Evolutionary conservation across 108 stramenopile species (phyloP).

Genomic region (Fragilaria crotonensis): DNA sequence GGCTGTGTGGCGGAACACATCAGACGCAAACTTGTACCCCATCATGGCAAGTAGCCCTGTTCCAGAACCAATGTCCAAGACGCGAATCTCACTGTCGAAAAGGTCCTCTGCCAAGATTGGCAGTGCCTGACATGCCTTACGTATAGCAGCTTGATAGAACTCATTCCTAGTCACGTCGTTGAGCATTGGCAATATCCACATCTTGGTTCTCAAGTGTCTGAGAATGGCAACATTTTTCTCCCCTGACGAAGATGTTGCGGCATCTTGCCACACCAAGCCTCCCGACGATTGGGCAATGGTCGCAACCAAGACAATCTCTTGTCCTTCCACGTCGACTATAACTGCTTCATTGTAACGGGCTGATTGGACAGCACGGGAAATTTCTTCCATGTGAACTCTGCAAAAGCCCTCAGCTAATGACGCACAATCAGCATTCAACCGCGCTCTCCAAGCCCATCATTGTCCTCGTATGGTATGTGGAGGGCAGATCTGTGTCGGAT

Average conservation of each 20-base stretch:
- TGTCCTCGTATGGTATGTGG: too few species aligned
- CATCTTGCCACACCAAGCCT: slow-evolving; percentile 60
- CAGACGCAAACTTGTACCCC: slow-evolving; percentile 28
- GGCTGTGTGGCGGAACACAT: neutral
- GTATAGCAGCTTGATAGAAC: slow-evolving; percentile 54
- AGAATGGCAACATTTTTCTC: slow-evolving; percentile 4
- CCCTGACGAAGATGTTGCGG: slow-evolving; percentile 1
- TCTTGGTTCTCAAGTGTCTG: slow-evolving; percentile 65
- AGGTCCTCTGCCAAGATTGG: neutral
- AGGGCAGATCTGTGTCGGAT: too few species aligned
- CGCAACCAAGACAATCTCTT: slow-evolving; percentile 50
- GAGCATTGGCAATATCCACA: slow-evolving; percentile 83
- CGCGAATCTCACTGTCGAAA: slow-evolving; percentile 17
- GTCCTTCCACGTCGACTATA: slow-evolving; percentile 2
- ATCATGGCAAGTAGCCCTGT: slow-evolving; percentile 76
- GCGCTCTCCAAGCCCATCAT: too few species aligned
- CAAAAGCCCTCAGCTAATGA: too few species aligned
- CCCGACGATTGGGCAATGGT: slow-evolving; percentile 58
- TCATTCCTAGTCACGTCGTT: slow-evolving; percentile 64
- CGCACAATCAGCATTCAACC: too few species aligned
- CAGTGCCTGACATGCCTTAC: slow-evolving; percentile 26
- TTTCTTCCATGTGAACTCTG: neutral
- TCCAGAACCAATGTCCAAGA: slow-evolving; percentile 76
- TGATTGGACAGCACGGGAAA: neutral
- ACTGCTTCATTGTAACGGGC: slow-evolving; percentile 8